Percentiles rank a stretch among this genome's conserved stretches.
These are phyloP conservation scores for Cyberlindnera mycetangii DNA, from an alignment of 805 yeast genomes.

Conservation along the genomic window DNA sequence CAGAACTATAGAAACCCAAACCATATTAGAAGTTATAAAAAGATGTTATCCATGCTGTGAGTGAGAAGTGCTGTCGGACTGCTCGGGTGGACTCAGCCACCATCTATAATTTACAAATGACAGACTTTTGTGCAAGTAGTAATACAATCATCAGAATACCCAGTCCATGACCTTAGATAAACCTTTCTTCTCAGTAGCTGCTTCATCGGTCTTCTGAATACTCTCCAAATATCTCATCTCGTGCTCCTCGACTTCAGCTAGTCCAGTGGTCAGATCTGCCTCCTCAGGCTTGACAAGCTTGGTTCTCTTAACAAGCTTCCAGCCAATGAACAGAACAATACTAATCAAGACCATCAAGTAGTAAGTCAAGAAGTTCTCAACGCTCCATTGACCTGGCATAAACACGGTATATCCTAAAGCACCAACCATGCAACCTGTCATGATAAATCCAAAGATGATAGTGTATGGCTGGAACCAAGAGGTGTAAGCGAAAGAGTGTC, in stretches of 20 bases:
- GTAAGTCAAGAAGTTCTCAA: constrained; percentile 59
- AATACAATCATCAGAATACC: constrained; percentile 12
- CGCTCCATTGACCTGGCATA: constrained; percentile 66
- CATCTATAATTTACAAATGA: not conserved
- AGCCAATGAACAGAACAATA: constrained; percentile 41
- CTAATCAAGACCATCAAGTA: constrained; percentile 70
- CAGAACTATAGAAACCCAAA: not conserved
- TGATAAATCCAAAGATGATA: constrained; percentile 46
- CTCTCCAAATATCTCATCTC: constrained; percentile 34
- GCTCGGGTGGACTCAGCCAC: not conserved
- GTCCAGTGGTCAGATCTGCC: constrained; percentile 52
- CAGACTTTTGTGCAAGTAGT: not conserved
- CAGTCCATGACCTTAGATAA: constrained; percentile 12
- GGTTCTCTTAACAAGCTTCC: constrained; percentile 49
- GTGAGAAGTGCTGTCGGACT: not conserved
- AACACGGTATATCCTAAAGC: constrained; percentile 70
- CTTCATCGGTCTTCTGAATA: constrained; percentile 1
- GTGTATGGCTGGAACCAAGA: constrained; percentile 62
- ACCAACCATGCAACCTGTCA: constrained; percentile 49
- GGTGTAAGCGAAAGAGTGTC: constrained; percentile 41
- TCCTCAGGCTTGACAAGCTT: constrained; percentile 42
- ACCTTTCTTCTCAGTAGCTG: constrained; percentile 32
- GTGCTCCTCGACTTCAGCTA: constrained; percentile 57
- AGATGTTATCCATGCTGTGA: not conserved
- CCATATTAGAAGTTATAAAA: not conserved